Percentiles rank a stretch among this genome's conserved stretches.
These are phyloP conservation scores for Myrmaecium sp. DNA, from an alignment of 2,329 filamentous ascomycete genomes.

Conservation along the genomic window DNA sequence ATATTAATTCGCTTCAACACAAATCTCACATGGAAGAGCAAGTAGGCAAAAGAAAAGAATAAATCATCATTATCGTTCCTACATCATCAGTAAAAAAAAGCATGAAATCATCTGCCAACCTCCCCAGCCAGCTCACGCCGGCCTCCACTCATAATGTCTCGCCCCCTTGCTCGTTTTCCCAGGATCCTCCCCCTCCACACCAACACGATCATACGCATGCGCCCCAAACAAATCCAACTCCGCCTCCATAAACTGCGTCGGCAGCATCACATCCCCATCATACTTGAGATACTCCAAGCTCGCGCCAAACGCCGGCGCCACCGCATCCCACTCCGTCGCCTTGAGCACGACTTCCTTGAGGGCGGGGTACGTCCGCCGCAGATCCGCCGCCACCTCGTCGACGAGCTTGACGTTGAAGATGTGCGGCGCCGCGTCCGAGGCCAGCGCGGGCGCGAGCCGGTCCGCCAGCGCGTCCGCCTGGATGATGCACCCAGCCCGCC, in stretches of 20 bases:
- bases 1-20: too few relatives aligned
- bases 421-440: constrained; percentile 7
- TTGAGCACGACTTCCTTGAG: constrained; percentile 34
- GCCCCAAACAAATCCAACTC: constrained; percentile 44
- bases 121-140: too few relatives aligned
- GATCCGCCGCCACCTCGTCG: constrained; percentile 27
- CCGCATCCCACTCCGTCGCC: constrained; percentile 31
- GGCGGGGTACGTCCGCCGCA: constrained; percentile 25
- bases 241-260: constrained; percentile 43
- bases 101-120: too few relatives aligned
- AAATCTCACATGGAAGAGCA: too few relatives aligned
- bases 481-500: constrained; percentile 45
- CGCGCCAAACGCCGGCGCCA: constrained; percentile 35
- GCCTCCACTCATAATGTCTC: constrained; percentile 35
- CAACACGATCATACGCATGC: constrained; percentile 32
- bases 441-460: constrained; percentile 25
- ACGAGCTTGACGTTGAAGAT: constrained; percentile 22
- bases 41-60: too few relatives aligned
- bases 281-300: constrained; percentile 44
- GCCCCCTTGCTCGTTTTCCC: constrained; percentile 29
- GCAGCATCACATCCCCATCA: constrained; percentile 30
- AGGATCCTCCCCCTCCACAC: constrained; percentile 26
- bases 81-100: too few relatives aligned
- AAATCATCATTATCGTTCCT: too few relatives aligned
- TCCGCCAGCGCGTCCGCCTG: constrained; percentile 37